Evolutionary conservation across 2,329 filamentous ascomycete genomes (phyloP), one percentile per base, ranked within the genome.

Genomic region (Aspergillus jensenii): DNA sequence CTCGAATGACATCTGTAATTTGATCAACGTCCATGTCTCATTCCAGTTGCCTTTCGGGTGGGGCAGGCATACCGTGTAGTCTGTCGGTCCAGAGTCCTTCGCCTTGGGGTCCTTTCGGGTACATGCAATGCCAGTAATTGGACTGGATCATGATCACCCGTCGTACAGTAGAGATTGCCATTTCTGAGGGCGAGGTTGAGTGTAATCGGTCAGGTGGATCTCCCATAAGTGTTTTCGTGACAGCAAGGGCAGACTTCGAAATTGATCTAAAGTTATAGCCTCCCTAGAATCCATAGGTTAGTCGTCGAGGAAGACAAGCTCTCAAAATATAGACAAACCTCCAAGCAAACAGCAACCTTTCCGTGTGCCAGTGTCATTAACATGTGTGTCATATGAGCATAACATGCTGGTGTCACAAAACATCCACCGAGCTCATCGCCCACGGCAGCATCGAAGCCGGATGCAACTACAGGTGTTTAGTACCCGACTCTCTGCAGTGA

Each of bases 331-430:
- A 40, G 9, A 5, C 66, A 51, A 59, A 81, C 79, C 74, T 99
- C 95, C 2, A 99, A 82, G 70, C 93, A 97, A 8, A 97, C 93
- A 2, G 91, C 90, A 14, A 99, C 83, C 70, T 93, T 96, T 27
- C 95, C 95, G 45, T 87, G 83, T 0, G 95, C 93, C 19, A 99
- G 81, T 2, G 91, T 92, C 93, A 97, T 98, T 48, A 99, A 84
- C 93, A 98, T 97, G 71, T 97, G 92, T 15, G 95, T 98, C 95
- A 99, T 98, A 71, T 99, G 93, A 14, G 93, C 91, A 71, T 98
- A 99, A 71, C 95, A 96, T 4, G 87, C 78, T 0, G 95, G 95
- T 1, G 92, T 89, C 5, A 99, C 95, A 69, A 91, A 93, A 72
- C 95, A 99, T 33, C 90, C 91, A 51, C 95, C 95, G 2, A 99